These are phyloP conservation scores for Rhizophlyctis rosea DNA, from an alignment of 192 early-diverging fungal genomes.

Conservation along the genomic window DNA sequence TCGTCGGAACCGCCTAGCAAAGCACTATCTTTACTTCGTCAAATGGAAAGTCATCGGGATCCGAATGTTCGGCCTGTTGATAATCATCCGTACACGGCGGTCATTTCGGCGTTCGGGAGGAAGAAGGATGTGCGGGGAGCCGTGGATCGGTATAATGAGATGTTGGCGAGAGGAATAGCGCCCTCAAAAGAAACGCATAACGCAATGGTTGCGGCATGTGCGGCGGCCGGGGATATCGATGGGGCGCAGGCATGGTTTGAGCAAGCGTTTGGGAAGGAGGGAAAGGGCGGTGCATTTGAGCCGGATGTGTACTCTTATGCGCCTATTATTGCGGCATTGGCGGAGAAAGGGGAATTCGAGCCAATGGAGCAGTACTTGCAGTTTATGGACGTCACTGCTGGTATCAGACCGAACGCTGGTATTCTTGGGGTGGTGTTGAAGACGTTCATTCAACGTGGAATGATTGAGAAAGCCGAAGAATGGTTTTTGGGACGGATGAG, in stretches of 20 bases:
- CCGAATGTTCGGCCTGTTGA: background rate
- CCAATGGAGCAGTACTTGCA: background rate
- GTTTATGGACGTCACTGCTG: constrained; percentile 3
- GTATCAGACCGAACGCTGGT: background rate
- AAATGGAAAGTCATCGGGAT: constrained; percentile 4
- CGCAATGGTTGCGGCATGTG: constrained; percentile 5
- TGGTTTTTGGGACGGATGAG: background rate
- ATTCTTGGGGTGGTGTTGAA: background rate
- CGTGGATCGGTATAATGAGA: background rate
- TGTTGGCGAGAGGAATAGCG: background rate
- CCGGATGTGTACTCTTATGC: constrained; percentile 6
- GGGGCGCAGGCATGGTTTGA: constrained; percentile 5
- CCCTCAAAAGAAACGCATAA: constrained; percentile 2
- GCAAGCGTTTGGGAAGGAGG: background rate
- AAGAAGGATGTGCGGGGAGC: background rate
- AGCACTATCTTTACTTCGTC: background rate
- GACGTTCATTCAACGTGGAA: background rate
- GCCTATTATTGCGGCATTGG: constrained; percentile 1
- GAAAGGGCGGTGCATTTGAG: background rate
- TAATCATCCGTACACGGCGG: background rate
- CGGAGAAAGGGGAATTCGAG: constrained; percentile 3
- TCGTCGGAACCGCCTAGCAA: background rate
- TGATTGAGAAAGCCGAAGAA: background rate
- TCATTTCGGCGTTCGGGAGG: constrained; percentile 6
- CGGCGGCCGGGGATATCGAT: background rate